Percentiles rank a stretch among this genome's conserved stretches.
These are phyloP conservation scores for Trametes cingulata DNA, from an alignment of 768 basidiomycete genomes.

Conservation along the genomic window DNA sequence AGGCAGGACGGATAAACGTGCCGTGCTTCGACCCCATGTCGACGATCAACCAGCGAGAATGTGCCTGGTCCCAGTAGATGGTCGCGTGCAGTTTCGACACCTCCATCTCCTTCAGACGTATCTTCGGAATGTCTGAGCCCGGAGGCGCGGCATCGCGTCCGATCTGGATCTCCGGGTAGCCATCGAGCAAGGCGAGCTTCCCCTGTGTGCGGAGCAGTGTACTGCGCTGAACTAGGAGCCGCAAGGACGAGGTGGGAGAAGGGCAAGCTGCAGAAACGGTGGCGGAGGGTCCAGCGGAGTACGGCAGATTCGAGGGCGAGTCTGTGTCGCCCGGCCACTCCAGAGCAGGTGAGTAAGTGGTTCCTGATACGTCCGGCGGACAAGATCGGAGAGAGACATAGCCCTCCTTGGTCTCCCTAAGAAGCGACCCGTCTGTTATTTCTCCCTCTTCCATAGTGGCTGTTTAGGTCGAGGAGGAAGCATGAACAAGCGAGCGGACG, in stretches of 20 bases:
- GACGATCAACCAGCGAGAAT: conserved; percentile 68
- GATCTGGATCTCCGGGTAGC: conserved; percentile 66
- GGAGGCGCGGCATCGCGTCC: conserved; percentile 64
- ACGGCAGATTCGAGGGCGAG: background rate
- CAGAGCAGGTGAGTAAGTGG: conserved; percentile 48
- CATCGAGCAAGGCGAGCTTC: conserved; percentile 62
- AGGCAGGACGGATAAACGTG: conserved; percentile 54
- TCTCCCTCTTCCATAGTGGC: conserved; percentile 21
- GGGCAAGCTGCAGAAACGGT: background rate
- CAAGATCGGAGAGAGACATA: background rate
- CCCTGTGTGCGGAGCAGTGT: conserved; percentile 51
- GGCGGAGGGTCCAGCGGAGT: background rate
- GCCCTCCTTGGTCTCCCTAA: background rate
- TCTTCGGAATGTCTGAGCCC: conserved; percentile 55
- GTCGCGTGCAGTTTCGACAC: conserved; percentile 83
- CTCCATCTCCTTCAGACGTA: conserved; percentile 81
- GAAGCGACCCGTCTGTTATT: background rate
- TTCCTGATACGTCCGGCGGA: conserved; percentile 3
- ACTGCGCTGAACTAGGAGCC: conserved; percentile 40
- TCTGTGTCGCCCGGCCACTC: conserved; percentile 59
- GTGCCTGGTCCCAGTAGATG: conserved; percentile 63
- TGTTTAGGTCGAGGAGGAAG: background rate
- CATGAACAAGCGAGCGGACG: background rate
- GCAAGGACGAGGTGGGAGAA: conserved; percentile 29
- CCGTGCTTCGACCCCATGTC: conserved; percentile 89